Evolutionary conservation across 108 stramenopile species (phyloP).

Genomic region (Mediolabrus comicus): DNA sequence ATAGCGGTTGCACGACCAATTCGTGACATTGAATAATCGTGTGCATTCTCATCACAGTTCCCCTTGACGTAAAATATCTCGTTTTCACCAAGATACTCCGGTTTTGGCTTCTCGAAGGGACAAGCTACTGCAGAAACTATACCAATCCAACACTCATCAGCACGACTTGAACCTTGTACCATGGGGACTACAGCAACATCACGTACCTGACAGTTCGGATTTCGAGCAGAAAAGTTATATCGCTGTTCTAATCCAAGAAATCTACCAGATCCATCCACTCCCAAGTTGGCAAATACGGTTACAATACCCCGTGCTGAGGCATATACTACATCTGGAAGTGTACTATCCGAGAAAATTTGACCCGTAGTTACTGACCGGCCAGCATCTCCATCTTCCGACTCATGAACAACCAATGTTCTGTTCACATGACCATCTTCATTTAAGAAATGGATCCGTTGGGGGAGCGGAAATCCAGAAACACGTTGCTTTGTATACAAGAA

Average conservation of each 20-base stretch:
- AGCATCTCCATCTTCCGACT: slow-evolving; percentile 15
- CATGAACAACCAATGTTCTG: slow-evolving; percentile 6
- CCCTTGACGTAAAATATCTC: slow-evolving; percentile 3
- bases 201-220: slow-evolving; percentile 1
- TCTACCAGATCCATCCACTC: slow-evolving; percentile 3
- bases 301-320: slow-evolving; percentile 11
- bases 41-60: neutral
- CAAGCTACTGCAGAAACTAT: slow-evolving; percentile 10
- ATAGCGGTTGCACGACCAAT: too few species aligned
- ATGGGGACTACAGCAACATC: slow-evolving; percentile 11
- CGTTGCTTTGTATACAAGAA: neutral
- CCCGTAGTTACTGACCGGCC: slow-evolving; percentile 19
- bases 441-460: slow-evolving; percentile 13
- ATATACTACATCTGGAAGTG: slow-evolving; percentile 9
- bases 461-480: slow-evolving; percentile 9
- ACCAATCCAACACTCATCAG: slow-evolving; percentile 9
- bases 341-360: slow-evolving; percentile 5
- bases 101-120: neutral
- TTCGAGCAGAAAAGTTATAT: neutral
- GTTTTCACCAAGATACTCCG: slow-evolving; percentile 1
- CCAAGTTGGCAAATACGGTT: slow-evolving; percentile 18
- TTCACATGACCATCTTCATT: slow-evolving; percentile 3
- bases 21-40: too few species aligned
- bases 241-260: slow-evolving; percentile 11
- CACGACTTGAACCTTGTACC: neutral